phyloP scores from a whole-genome alignment of 129 eudicot genomes.

The sunflower (Helianthus annuus) region DNA sequence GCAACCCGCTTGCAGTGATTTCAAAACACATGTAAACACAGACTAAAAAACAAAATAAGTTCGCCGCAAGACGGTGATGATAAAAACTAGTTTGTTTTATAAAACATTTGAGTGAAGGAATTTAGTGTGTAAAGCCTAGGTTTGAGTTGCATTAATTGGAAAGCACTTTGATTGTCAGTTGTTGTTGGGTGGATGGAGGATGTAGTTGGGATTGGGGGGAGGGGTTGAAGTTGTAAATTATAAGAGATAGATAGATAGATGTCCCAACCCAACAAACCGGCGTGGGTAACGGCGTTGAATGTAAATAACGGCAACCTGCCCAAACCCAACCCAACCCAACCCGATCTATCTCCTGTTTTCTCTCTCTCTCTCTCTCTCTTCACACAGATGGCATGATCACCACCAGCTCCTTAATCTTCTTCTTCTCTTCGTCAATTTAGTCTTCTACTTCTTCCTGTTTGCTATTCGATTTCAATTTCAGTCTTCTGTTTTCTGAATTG shows the following conservation, averaged over 20 bases:
- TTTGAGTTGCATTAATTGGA: no score
- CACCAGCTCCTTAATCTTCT: constrained; percentile 16
- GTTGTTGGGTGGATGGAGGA: no score
- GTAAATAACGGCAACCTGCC: constrained; percentile 39
- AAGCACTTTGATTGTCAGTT: no score
- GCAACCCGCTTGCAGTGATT: no score
- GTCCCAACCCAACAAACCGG: constrained; percentile 2
- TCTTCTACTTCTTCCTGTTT: constrained; percentile 13
- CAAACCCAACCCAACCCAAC: constrained; percentile 6
- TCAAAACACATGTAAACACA: no score
- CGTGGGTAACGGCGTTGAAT: constrained; percentile 38
- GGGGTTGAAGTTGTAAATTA: constrained; percentile 18
- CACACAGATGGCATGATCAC: constrained; percentile 32
- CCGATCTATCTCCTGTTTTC: neutral
- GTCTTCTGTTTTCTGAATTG: neutral
- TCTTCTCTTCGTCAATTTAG: constrained; percentile 28
- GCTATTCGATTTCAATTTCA: neutral
- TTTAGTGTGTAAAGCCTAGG: no score
- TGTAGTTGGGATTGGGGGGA: no score
- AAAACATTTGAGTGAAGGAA: no score
- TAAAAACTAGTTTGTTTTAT: no score
- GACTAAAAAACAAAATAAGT: no score
- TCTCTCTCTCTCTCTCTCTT: neutral
- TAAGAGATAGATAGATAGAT: neutral
- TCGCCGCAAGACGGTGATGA: no score